Conservation (phyloP, 73 alveolate genomes). For the Tetrahymena elliotti region DNA sequence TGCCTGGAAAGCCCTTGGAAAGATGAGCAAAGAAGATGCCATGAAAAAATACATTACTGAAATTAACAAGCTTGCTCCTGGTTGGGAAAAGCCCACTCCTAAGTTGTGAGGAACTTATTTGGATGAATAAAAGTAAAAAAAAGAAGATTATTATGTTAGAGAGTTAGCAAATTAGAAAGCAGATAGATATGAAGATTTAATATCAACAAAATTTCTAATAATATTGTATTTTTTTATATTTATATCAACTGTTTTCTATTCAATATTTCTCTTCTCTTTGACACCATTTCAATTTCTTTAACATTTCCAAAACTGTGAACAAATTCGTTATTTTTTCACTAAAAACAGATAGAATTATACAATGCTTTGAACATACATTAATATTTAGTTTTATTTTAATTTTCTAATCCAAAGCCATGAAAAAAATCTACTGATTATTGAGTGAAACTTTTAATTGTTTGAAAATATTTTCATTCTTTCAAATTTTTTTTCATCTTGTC, state of each 20-base stretch:
- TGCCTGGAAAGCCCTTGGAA: constrained; percentile 73
- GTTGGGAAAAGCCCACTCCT: constrained; percentile 41
- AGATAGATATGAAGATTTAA: too few relatives aligned
- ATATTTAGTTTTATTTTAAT: too few relatives aligned
- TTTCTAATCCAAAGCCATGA: too few relatives aligned
- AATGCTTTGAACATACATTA: too few relatives aligned
- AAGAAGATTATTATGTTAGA: neutral
- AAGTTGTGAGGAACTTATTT: neutral
- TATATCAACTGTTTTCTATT: too few relatives aligned
- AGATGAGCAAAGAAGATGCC: constrained; percentile 61
- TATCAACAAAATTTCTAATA: too few relatives aligned
- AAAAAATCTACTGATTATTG: neutral
- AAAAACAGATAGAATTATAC: too few relatives aligned
- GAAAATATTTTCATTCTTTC: neutral
- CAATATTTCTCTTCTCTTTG: too few relatives aligned
- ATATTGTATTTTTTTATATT: too few relatives aligned
- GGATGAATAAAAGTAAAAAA: neutral
- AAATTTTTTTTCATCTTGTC: neutral
- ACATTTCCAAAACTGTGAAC: too few relatives aligned
- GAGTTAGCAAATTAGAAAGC: neutral
- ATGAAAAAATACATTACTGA: constrained; percentile 51
- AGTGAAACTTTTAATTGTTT: neutral
- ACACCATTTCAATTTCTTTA: too few relatives aligned
- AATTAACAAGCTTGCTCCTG: constrained; percentile 44
- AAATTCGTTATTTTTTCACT: too few relatives aligned